A percentile compares a stretch with the other conserved stretches of the same genome.
Evolutionary conservation across 2,329 filamentous ascomycete species (phyloP).

Genomic region (Pseudogymnoascus sp.): DNA sequence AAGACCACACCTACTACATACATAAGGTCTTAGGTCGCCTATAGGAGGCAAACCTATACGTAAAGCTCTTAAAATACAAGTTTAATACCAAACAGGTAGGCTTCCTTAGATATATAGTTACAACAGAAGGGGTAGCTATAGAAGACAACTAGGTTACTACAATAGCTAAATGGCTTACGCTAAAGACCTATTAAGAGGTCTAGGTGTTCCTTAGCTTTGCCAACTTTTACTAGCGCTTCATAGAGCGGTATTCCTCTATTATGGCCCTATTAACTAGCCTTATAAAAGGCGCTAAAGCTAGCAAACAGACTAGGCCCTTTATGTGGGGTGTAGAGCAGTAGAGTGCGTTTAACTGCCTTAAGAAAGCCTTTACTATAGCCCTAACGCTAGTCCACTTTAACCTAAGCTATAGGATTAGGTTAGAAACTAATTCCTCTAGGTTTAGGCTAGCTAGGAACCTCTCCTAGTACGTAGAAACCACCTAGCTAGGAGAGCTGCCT

Average conservation of each 20-base stretch:
- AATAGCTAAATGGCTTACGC: background rate
- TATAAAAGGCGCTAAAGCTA: no score
- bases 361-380: background rate
- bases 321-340: no score
- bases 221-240: background rate
- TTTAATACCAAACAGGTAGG: no score
- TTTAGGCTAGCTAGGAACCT: background rate
- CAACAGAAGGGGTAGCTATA: no score
- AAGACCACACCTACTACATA: no score
- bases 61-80: no score
- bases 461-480: background rate
- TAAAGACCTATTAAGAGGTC: background rate
- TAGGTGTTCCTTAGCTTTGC: background rate
- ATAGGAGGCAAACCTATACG: no score
- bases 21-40: no score
- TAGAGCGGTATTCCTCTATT: no score
- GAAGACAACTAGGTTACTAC: background rate
- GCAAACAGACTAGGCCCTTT: no score
- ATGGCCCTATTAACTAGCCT: no score
- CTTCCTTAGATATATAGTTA: no score
- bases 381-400: background rate
- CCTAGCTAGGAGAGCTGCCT: background rate
- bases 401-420: background rate
- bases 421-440: background rate
- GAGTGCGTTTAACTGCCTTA: background rate